Conservation (phyloP, 2,329 filamentous ascomycete genomes). For the Phoma sp. region DNA sequence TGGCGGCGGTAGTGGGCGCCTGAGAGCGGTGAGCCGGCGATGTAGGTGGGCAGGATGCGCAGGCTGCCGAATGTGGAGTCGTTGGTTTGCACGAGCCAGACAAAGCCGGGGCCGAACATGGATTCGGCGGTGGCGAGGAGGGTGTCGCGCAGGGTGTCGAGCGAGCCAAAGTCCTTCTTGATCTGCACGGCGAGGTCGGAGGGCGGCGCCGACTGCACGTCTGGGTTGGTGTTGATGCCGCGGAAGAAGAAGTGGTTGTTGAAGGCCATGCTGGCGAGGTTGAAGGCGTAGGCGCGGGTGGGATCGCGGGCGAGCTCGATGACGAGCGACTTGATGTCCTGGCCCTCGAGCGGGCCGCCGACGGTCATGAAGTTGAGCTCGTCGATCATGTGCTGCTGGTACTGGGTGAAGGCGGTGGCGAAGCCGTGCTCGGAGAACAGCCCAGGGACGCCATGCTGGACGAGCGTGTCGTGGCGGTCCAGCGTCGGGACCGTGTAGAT, state of each 20-base stretch:
- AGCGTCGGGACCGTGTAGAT: slow-evolving; percentile 60
- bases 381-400: slow-evolving; percentile 76
- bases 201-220: slow-evolving; percentile 37
- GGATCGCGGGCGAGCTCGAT: slow-evolving; percentile 82
- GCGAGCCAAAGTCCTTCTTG: slow-evolving; percentile 75
- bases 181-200: slow-evolving; percentile 67
- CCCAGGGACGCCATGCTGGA: slow-evolving; percentile 67
- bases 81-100: slow-evolving; percentile 80
- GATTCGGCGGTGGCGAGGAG: slow-evolving; percentile 80
- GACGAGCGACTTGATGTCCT: slow-evolving; percentile 71
- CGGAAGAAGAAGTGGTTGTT: slow-evolving; percentile 90
- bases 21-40: slow-evolving; percentile 87
- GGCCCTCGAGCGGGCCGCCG: slow-evolving; percentile 70
- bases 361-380: slow-evolving; percentile 77
- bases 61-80: slow-evolving; percentile 57
- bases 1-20: slow-evolving; percentile 82
- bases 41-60: slow-evolving; percentile 86
- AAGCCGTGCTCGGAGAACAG: slow-evolving; percentile 76
- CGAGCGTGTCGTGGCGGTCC: slow-evolving; percentile 55
- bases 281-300: slow-evolving; percentile 81
- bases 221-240: slow-evolving; percentile 52
- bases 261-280: slow-evolving; percentile 94
- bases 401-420: slow-evolving; percentile 80
- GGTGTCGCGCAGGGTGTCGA: slow-evolving; percentile 81
- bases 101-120: slow-evolving; percentile 97